Conservation (phyloP, 768 basidiomycete species). For the Suillus weaverae region DNA sequence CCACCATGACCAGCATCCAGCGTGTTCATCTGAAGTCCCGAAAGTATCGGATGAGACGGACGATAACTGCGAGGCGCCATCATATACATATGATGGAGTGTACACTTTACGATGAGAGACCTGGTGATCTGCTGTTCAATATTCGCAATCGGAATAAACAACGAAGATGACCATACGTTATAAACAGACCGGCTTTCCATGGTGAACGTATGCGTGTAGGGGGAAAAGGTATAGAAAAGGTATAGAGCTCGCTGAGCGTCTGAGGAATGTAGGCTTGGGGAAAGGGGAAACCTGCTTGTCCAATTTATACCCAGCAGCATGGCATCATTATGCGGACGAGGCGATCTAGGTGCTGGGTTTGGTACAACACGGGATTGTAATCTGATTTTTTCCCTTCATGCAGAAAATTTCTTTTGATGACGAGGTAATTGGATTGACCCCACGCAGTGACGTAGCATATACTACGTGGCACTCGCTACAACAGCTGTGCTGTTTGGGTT, state of each 20-base stretch:
- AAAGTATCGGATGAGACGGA: constrained; percentile 26
- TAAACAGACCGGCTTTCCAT: constrained; percentile 5
- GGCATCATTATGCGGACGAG: neutral
- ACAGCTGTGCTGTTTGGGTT: too few relatives aligned
- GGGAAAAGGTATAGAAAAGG: neutral
- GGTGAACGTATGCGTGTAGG: neutral
- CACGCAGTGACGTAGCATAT: constrained; percentile 1
- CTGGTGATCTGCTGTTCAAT: constrained; percentile 6
- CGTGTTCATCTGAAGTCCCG: constrained; percentile 15
- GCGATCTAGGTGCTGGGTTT: neutral
- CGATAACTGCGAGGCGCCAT: constrained; percentile 25
- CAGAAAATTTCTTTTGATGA: neutral
- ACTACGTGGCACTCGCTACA: neutral
- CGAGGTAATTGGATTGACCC: neutral
- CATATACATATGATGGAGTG: constrained; percentile 19
- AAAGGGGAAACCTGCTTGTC: neutral
- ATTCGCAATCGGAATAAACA: neutral
- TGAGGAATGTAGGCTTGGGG: neutral
- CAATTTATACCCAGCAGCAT: neutral
- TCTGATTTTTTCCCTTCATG: neutral
- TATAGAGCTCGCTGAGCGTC: neutral
- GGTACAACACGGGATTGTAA: neutral
- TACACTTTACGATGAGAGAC: constrained; percentile 9
- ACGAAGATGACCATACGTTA: constrained; percentile 14
- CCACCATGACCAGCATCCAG: constrained; percentile 22